Percentiles rank a stretch among this genome's conserved stretches.
Conservation (phyloP, 1,284 basidiomycete genomes). For the Schizophyllum amplum region DNA sequence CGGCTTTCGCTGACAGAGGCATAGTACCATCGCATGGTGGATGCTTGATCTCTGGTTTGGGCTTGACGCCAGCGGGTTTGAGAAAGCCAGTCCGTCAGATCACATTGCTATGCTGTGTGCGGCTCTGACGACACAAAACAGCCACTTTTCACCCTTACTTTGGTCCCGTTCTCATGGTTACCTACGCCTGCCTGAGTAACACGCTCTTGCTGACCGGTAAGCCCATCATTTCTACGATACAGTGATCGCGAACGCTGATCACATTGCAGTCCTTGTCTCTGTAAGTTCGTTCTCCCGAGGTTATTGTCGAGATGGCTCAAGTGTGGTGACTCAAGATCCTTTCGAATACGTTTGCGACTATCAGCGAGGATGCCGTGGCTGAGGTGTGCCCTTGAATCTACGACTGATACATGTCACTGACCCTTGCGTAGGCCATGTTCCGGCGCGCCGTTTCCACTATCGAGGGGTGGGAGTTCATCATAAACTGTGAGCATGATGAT, state of each 20-base stretch:
- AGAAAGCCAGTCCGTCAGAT: conserved; percentile 54
- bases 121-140: conserved; percentile 20
- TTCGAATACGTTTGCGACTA: conserved; percentile 87
- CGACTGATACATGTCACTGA: conserved; percentile 2
- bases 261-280: conserved; percentile 69
- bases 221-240: no score
- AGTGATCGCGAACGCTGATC: no score
- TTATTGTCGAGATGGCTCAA: conserved; percentile 6
- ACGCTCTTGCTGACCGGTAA: conserved; percentile 74
- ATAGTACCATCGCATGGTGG: conserved; percentile 64
- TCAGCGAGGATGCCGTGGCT: conserved; percentile 86
- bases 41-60: conserved; percentile 88
- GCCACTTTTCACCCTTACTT: conserved; percentile 75
- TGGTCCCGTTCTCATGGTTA: conserved; percentile 83
- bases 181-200: conserved; percentile 82
- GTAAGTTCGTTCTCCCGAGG: conserved; percentile 26
- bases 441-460: conserved; percentile 84
- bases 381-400: conserved; percentile 44
- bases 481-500: not conserved
- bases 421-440: conserved; percentile 70
- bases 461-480: conserved; percentile 56
- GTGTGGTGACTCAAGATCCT: conserved; percentile 64
- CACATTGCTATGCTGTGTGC: not conserved
- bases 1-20: not conserved
- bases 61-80: conserved; percentile 81